These are phyloP conservation scores for Ustilago crameri DNA, from an alignment of 1,284 basidiomycete species.

Conservation along the genomic window DNA sequence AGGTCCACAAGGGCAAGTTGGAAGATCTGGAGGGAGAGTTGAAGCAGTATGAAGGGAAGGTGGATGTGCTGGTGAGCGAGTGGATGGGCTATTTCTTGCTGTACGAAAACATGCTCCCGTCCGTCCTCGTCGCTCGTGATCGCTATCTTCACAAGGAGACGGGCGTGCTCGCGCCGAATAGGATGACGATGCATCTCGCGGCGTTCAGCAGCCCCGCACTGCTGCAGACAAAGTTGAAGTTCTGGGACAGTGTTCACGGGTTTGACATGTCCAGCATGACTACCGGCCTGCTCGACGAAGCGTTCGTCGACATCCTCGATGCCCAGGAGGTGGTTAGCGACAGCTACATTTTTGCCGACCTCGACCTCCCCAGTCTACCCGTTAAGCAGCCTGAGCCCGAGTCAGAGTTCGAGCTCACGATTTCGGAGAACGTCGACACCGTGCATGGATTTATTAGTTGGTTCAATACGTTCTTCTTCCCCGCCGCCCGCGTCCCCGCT, in stretches of 20 bases:
- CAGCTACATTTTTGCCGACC: slow-evolving; percentile 54
- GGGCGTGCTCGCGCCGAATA: slow-evolving; percentile 91
- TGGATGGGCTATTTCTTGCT: slow-evolving; percentile 82
- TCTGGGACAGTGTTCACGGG: slow-evolving; percentile 92
- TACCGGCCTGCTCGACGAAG: slow-evolving; percentile 60
- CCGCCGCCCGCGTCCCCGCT: slow-evolving; percentile 11
- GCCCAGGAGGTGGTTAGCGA: slow-evolving; percentile 45
- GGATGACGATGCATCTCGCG: slow-evolving; percentile 84
- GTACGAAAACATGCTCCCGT: slow-evolving; percentile 98
- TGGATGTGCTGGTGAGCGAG: slow-evolving; percentile 94
- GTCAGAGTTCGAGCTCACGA: slow-evolving; percentile 44
- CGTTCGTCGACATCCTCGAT: slow-evolving; percentile 60
- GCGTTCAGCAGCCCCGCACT: slow-evolving; percentile 81
- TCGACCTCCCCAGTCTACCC: slow-evolving; percentile 54
- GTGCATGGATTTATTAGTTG: slow-evolving; percentile 64
- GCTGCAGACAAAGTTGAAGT: slow-evolving; percentile 81
- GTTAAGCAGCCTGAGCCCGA: slow-evolving; percentile 67
- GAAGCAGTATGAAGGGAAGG: slow-evolving; percentile 75
- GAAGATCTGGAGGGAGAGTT: slow-evolving; percentile 81
- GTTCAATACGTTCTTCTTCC: slow-evolving; percentile 68
- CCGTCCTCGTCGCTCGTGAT: slow-evolving; percentile 86
- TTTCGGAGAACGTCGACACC: slow-evolving; percentile 7
- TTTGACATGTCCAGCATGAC: slow-evolving; percentile 64
- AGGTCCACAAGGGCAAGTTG: slow-evolving; percentile 86
- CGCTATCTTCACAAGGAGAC: slow-evolving; percentile 76